Evolutionary conservation across 306 rosid genomes (phyloP).

Genomic region (Crotalaria pallida): DNA sequence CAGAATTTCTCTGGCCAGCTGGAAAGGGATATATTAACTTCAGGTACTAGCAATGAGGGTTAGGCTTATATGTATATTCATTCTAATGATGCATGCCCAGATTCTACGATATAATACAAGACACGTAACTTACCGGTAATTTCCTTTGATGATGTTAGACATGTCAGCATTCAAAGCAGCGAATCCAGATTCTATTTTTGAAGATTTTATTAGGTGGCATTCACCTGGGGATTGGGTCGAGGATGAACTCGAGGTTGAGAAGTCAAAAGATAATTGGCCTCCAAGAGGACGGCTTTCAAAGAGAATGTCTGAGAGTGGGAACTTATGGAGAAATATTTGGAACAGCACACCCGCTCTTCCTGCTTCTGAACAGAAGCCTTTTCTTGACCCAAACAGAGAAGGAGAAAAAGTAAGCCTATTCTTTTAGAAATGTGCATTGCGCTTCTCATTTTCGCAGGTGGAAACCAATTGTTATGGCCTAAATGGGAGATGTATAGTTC

Average conservation of each 20-base stretch:
- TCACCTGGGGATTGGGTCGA: conserved; percentile 81
- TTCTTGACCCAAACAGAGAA: conserved; percentile 70
- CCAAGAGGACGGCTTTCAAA: conserved; percentile 66
- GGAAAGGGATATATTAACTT: conserved; percentile 66
- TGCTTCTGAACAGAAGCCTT: conserved; percentile 68
- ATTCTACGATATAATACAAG: not conserved
- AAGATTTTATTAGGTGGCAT: conserved; percentile 86
- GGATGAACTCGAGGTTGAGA: conserved; percentile 22
- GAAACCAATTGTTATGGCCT: not conserved
- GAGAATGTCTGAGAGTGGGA: conserved; percentile 76
- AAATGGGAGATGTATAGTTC: not conserved
- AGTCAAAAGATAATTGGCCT: conserved; percentile 45
- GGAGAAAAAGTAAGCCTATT: conserved; percentile 59
- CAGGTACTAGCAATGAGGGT: conserved; percentile 47
- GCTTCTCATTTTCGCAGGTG: not conserved
- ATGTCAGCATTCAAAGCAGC: conserved; percentile 92
- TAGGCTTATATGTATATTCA: not conserved
- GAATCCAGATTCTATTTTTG: conserved; percentile 73
- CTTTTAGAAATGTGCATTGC: not conserved
- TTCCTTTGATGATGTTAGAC: too few relatives aligned
- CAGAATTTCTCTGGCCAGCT: conserved; percentile 73
- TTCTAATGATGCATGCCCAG: not conserved
- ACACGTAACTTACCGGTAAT: conserved; percentile 6
- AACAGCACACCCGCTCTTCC: conserved; percentile 50
- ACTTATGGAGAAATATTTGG: conserved; percentile 72